Evolutionary conservation across 805 yeast species (phyloP), one percentile per base, ranked within the genome.

Genomic region (Saccharomycopsis synnaedendra): DNA sequence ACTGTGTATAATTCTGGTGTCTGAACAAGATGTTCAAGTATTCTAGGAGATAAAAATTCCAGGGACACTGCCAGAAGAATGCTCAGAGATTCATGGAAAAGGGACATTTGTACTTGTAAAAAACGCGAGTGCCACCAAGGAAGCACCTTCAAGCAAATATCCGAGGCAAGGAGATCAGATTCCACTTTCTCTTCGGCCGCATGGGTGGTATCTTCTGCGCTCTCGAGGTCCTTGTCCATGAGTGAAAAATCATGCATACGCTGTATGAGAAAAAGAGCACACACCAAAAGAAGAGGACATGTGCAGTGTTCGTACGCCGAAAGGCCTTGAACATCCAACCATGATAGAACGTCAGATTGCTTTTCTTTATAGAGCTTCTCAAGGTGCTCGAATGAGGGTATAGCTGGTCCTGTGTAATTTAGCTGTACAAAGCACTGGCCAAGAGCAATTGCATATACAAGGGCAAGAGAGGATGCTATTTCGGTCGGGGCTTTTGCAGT

Each of bases 391-490:
- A 54, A 39, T 1, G 48, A 46, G 1, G 51, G 70, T 2, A 77
- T 57, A 30, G 74, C 71, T 4, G 96, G 96, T 5, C 97, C 97
- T 0, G 95, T 85, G 62, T 72, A 85, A 61, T 89, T 89, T 44
- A 74, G 63, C 60, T 86, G 94, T 10, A 84, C 65, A 58, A 83
- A 89, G 1, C 75, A 59, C 58, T 87, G 88, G 30, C 86, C 64
- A 3, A 78, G 64, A 1, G 82, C 71, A 51, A 85, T 70, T 3
- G 85, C 84, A 11, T 72, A 49, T 6, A 56, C 37, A 7, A 50
- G 29, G 27, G n/a, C n/a, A 5, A 4, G 38, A 11, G 5, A 47
- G 5, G 5, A 36, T 30, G 3, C 28, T 3, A 3, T 44, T 19
- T 19, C 19, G 19, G 19, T 19, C 2, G 19, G 19, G 19, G 19